phyloP scores from a whole-genome alignment of 2,329 filamentous ascomycete species.

The Zymoseptoria ardabiliae region DNA sequence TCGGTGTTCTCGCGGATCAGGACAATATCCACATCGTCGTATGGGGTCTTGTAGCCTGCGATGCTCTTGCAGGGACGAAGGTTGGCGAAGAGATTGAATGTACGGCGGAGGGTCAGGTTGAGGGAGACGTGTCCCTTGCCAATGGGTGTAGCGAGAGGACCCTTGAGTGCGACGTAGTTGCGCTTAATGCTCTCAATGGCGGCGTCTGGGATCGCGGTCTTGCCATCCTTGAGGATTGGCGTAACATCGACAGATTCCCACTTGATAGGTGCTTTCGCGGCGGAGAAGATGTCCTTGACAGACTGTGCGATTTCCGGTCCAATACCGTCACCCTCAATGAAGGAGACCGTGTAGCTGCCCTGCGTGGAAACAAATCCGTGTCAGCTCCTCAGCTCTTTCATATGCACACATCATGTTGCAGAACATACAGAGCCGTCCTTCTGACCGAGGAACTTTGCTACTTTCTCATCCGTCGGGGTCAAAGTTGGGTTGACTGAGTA shows the following conservation, averaged over 20 bases:
- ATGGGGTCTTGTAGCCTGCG: constrained; percentile 95
- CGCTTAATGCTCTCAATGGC: constrained; percentile 88
- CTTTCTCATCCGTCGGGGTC: constrained; percentile 54
- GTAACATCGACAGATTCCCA: constrained; percentile 98
- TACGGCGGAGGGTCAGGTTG: constrained; percentile 95
- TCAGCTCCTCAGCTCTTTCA: constrained; percentile 8
- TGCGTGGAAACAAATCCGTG: constrained; percentile 30
- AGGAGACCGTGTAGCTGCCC: constrained; percentile 91
- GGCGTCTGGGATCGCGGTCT: constrained; percentile 85
- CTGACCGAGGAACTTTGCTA: constrained; percentile 88
- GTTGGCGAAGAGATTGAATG: constrained; percentile 99
- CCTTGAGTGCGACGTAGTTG: constrained; percentile 98
- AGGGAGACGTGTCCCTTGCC: constrained; percentile 99
- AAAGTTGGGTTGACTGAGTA: constrained; percentile 9
- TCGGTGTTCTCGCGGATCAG: constrained; percentile 99
- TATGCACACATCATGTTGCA: constrained; percentile 3
- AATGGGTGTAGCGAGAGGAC: constrained; percentile 92
- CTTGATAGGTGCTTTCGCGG: constrained; percentile 89
- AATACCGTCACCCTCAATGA: constrained; percentile 99
- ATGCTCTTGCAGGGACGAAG: constrained; percentile 96
- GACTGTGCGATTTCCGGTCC: constrained; percentile 92
- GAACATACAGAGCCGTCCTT: constrained; percentile 76
- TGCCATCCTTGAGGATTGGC: constrained; percentile 86
- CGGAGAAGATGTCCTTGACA: constrained; percentile 97
- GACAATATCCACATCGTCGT: constrained; percentile 93